Evolutionary conservation across 2,329 filamentous ascomycete genomes (phyloP), one percentile per base, ranked within the genome.

Genomic region (Scortechinia acanthostroma): DNA sequence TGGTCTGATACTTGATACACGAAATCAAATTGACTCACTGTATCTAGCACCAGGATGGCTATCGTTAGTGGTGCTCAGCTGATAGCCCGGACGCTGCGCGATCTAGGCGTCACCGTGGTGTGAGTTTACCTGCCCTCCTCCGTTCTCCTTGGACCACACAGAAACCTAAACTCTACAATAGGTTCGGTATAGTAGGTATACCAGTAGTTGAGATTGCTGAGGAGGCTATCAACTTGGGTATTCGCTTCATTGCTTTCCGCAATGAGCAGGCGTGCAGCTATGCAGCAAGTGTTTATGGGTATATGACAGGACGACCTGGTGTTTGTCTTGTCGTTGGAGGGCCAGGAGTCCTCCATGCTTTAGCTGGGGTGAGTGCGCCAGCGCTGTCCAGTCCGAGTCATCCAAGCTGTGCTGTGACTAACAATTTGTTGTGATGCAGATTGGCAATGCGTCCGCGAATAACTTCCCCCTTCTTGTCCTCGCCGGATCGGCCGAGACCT

Each of bases 251-350:
- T 44, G 74, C 68, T 21, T 79, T 78, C 51, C 62, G 76, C 22
- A 80, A 79, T 50, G 75, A 80, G 51, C 75, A 80, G 56, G 73
- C 76, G 10, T 73, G 71, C 22, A 70, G 68, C 50, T 79, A 79
- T 63, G 75, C 76, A 10, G 74, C 76, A 2, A 74, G 70, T 42
- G 71, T 71, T 4, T 78, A 79, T 65, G 75, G 74, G 14, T 80
- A 77, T 50, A 62, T 79, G 51, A 77, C 72, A 2, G 74, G 74
- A 17, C 66, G 56, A 45, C 74, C 74, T 3, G 76, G 74, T 2
- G 70, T 79, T 6, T 78, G 74, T 53, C 61, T 79, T 30, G 70
- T 76, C n/a, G 75, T 80, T 2, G 76, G 75, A 44, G 76, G 76
- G 5, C 76, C 76, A 4, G 76, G 76, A 19, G 71, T 80, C 14